Evolutionary conservation across 2,329 filamentous ascomycete genomes (phyloP), one percentile per base, ranked within the genome.

Genomic region (Ceratocystis huliohia): DNA sequence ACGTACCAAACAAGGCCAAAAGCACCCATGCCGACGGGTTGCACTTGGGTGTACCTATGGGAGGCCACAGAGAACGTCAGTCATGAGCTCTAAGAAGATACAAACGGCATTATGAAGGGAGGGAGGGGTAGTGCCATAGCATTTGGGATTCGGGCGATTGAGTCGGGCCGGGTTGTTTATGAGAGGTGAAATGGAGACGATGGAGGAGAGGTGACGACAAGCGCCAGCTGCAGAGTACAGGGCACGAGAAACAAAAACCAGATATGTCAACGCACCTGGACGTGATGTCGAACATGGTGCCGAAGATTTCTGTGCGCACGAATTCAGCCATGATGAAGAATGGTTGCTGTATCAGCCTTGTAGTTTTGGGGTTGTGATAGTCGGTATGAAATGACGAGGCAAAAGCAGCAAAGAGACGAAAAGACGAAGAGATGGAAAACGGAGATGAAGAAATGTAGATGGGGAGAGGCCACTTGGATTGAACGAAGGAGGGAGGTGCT

Each of bases 281-380:
- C 72, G 94, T 99, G 79, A 97, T 97, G 85, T 99, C 94, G 76
- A 99, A 99, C 73, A 94, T 97, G 69, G 94, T 99, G 76, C 94
- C 94, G 76, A 99, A 99, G 78, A 99, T 97, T 84, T 97, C 93
- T 76, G 93, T 92, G 79, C 94, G 89, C 75, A 99, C 91, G 79
- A 99, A 99, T 83, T 99, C 94, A 77, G 94, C 94, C 94, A 99
- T 97, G 76, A 75, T 87, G 84, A 75, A 71, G 69, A 69, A 65
- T 65, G 64, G 63, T 59, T 64, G 65, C 61, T 65, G 69, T 66
- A 65, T 45, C 44, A 45, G 33, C 63, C 56, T 41, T 63, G 64
- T 17, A 65, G 61, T 61, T 70, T 68, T 66, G 37, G 65, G 56
- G 37, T 25, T 53, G 53, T 37, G n/a, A 44, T 50, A 61, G 62